Percentiles rank a stretch among this genome's conserved stretches.
Conservation (phyloP, 2,329 filamentous ascomycete genomes). For the Talaromyces pinophilus region DNA sequence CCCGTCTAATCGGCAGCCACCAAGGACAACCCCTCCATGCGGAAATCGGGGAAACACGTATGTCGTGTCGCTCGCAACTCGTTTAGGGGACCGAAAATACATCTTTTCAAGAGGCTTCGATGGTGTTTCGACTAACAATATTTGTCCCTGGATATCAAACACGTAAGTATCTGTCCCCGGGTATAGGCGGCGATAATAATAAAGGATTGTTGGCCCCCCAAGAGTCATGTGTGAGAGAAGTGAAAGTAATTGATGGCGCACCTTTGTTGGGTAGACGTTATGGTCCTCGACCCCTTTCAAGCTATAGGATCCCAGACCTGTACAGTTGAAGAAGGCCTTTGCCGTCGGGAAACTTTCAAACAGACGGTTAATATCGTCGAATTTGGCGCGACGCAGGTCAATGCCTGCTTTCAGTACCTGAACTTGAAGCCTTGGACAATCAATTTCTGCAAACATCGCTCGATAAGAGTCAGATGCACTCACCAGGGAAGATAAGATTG, state of each 20-base stretch:
- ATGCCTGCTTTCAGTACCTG: not conserved
- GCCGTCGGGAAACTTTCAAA: slow-evolving; percentile 1
- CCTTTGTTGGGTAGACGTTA: slow-evolving; percentile 12
- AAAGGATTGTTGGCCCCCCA: not conserved
- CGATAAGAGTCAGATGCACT: not conserved
- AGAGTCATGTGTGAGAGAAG: not conserved
- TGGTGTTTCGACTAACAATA: slow-evolving; percentile 6
- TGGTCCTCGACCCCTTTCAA: slow-evolving; percentile 5
- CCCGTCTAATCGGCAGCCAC: slow-evolving; percentile 5
- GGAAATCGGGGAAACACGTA: slow-evolving; percentile 10
- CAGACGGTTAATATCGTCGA: slow-evolving; percentile 3
- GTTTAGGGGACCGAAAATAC: slow-evolving; percentile 10
- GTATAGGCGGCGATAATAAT: not conserved
- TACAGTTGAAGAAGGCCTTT: slow-evolving; percentile 5
- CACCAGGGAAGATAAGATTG: slow-evolving; percentile 12
- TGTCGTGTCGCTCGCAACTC: slow-evolving; percentile 9
- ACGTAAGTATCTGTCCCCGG: not conserved
- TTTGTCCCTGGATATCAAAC: slow-evolving; percentile 8
- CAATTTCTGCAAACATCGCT: not conserved
- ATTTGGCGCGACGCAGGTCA: not conserved
- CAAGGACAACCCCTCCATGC: slow-evolving; percentile 10
- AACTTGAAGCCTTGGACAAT: not conserved
- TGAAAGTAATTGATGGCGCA: not conserved
- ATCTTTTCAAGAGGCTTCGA: not conserved
- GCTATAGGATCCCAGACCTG: slow-evolving; percentile 3